Conservation (phyloP, 2,329 filamentous ascomycete species). For the Fonsecaea erecta region DNA sequence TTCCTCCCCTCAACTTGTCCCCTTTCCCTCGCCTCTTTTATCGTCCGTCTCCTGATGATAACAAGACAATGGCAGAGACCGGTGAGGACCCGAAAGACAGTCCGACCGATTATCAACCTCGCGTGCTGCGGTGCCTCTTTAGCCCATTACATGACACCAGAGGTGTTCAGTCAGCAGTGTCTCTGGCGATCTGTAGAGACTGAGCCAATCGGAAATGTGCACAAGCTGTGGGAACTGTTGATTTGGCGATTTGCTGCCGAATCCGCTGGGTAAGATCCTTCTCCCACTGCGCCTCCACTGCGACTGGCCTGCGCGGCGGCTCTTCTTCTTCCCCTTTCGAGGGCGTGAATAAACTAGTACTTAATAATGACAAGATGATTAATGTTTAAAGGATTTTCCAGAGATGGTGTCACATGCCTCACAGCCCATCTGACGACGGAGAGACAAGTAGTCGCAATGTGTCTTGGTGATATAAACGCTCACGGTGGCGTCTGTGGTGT, state of each 20-base stretch:
- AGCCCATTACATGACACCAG: too few species aligned
- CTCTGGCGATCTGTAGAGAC: too few species aligned
- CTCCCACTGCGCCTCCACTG: too few species aligned
- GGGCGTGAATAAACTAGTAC: neutral
- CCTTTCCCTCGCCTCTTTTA: neutral
- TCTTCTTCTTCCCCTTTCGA: neutral
- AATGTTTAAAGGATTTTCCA: neutral
- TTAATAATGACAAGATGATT: neutral
- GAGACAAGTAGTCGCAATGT: neutral
- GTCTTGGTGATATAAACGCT: neutral
- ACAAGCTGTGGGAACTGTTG: too few species aligned
- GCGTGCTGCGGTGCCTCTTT: too few species aligned
- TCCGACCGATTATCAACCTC: too few species aligned
- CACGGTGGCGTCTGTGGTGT: neutral
- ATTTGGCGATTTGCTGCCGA: too few species aligned
- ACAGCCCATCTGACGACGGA: neutral
- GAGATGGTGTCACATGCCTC: neutral
- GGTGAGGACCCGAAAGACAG: too few species aligned
- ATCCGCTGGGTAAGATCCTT: too few species aligned
- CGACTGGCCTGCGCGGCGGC: neutral
- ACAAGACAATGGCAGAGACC: neutral
- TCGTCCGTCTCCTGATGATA: neutral
- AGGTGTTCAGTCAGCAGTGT: too few species aligned
- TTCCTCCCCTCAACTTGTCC: neutral
- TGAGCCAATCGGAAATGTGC: too few species aligned